Conservation (phyloP, 805 yeast genomes). For the Priceomyces haplophilus region DNA sequence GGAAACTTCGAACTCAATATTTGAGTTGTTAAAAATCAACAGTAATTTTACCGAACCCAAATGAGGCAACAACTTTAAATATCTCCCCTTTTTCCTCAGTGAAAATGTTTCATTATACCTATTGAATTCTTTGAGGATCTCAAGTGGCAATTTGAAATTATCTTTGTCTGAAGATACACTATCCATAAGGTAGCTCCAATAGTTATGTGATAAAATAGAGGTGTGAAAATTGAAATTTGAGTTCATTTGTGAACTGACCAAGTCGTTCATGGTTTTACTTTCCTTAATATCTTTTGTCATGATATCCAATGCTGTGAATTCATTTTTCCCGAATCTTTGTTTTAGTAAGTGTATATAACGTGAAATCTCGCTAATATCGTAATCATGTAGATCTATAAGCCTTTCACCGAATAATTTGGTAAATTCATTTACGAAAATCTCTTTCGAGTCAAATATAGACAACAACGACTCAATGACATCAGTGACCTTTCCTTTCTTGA, state of each 20-base stretch:
- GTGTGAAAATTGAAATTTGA: slow-evolving; percentile 40
- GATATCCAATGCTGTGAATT: slow-evolving; percentile 69
- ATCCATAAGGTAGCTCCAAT: slow-evolving; percentile 67
- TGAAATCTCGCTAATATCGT: slow-evolving; percentile 37
- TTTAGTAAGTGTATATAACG: slow-evolving; percentile 53
- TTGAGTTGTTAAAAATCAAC: slow-evolving; percentile 45
- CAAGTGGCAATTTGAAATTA: slow-evolving; percentile 48
- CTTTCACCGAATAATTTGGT: slow-evolving; percentile 56
- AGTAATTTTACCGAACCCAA: slow-evolving; percentile 63
- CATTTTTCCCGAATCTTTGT: slow-evolving; percentile 61
- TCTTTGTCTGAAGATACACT: slow-evolving; percentile 24
- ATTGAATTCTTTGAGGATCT: slow-evolving; percentile 40
- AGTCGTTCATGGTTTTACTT: slow-evolving; percentile 47
- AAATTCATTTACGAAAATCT: slow-evolving; percentile 63
- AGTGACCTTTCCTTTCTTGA: slow-evolving; percentile 54
- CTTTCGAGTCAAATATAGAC: slow-evolving; percentile 69
- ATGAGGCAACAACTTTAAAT: slow-evolving; percentile 53
- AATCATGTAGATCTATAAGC: slow-evolving; percentile 45
- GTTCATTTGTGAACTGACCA: slow-evolving; percentile 4
- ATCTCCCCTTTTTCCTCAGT: slow-evolving; percentile 52
- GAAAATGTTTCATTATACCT: slow-evolving; percentile 45
- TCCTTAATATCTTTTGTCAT: slow-evolving; percentile 74
- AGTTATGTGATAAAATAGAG: slow-evolving; percentile 68
- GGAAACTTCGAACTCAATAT: slow-evolving; percentile 45
- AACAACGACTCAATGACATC: slow-evolving; percentile 72